phyloP scores from a whole-genome alignment of 2,329 filamentous ascomycete species.

The Bimuria novae-zelandiae region DNA sequence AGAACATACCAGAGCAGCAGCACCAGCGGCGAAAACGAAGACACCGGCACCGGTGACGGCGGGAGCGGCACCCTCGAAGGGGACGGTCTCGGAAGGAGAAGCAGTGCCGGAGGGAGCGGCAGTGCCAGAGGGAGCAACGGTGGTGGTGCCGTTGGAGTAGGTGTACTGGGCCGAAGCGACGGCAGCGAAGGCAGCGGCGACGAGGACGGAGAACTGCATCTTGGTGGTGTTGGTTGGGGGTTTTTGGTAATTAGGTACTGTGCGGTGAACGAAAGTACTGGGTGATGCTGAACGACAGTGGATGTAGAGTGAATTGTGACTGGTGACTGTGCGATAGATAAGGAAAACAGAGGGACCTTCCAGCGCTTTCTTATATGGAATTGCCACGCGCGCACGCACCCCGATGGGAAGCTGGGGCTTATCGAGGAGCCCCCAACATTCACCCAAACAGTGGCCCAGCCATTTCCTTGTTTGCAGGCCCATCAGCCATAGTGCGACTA shows the following conservation, averaged over 20 bases:
- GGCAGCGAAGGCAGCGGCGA: conserved; percentile 33
- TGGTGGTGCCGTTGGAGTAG: conserved; percentile 32
- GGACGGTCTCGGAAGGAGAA: conserved; percentile 14
- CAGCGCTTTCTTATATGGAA: conserved; percentile 7
- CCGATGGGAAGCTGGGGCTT: not conserved
- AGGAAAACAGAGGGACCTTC: not conserved
- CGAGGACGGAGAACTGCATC: conserved; percentile 39
- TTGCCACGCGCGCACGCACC: conserved; percentile 7
- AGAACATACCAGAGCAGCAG: conserved; percentile 37
- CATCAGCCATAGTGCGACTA: conserved; percentile 4
- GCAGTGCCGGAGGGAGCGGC: conserved; percentile 6
- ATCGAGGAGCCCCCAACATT: conserved; percentile 6
- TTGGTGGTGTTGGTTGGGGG: conserved; percentile 15
- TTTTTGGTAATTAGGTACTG: conserved; percentile 6
- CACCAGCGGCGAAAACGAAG: conserved; percentile 34
- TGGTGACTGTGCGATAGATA: conserved; percentile 5
- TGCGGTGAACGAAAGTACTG: conserved; percentile 7
- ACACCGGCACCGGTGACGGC: conserved; percentile 29
- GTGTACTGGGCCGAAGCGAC: conserved; percentile 31
- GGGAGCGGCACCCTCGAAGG: conserved; percentile 35
- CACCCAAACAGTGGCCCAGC: conserved; percentile 7
- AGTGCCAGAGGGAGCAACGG: conserved; percentile 21
- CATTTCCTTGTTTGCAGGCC: conserved; percentile 4
- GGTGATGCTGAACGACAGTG: conserved; percentile 1
- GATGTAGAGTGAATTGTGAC: not conserved